phyloP scores from a whole-genome alignment of 75 land plant species.

The Cryptomeria japonica region DNA sequence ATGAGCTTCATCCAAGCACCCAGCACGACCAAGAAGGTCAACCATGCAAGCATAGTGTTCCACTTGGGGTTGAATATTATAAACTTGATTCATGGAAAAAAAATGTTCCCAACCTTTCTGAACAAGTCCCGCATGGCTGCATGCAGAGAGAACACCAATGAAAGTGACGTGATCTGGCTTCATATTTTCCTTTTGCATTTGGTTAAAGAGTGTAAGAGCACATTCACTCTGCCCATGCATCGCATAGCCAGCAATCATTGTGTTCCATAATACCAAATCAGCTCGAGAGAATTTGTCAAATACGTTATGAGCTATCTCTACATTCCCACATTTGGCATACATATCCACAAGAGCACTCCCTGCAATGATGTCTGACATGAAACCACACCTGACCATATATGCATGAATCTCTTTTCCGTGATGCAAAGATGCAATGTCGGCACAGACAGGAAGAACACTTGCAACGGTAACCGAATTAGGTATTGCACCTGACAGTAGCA shows the following conservation, averaged over 20 bases:
- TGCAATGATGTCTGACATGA: slow-evolving; percentile 17
- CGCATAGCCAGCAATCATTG: slow-evolving; percentile 30
- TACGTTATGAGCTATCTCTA: slow-evolving; percentile 24
- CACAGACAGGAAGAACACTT: slow-evolving; percentile 33
- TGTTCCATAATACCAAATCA: slow-evolving; percentile 6
- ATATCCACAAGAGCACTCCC: slow-evolving; percentile 37
- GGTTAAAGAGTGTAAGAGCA: slow-evolving; percentile 2
- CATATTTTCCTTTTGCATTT: background rate
- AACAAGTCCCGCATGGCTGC: slow-evolving; percentile 6
- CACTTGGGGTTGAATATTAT: slow-evolving; percentile 33
- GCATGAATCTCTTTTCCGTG: slow-evolving; percentile 26
- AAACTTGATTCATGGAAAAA: slow-evolving; percentile 39
- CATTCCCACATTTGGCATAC: slow-evolving; percentile 41
- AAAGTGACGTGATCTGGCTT: slow-evolving; percentile 7
- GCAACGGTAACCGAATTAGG: slow-evolving; percentile 30
- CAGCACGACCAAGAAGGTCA: slow-evolving; percentile 55
- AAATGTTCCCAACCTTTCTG: slow-evolving; percentile 39
- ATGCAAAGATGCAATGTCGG: slow-evolving; percentile 30
- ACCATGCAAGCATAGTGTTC: slow-evolving; percentile 38
- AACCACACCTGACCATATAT: slow-evolving; percentile 13
- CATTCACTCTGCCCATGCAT: slow-evolving; percentile 3
- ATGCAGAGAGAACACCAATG: slow-evolving; percentile 7
- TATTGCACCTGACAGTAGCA: slow-evolving; percentile 15
- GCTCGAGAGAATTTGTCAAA: background rate
- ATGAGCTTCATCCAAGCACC: slow-evolving; percentile 52